These are phyloP conservation scores for Rhytidiadelphus loreus DNA, from an alignment of 225 moss, liverwort and hornwort genomes.

Conservation along the genomic window DNA sequence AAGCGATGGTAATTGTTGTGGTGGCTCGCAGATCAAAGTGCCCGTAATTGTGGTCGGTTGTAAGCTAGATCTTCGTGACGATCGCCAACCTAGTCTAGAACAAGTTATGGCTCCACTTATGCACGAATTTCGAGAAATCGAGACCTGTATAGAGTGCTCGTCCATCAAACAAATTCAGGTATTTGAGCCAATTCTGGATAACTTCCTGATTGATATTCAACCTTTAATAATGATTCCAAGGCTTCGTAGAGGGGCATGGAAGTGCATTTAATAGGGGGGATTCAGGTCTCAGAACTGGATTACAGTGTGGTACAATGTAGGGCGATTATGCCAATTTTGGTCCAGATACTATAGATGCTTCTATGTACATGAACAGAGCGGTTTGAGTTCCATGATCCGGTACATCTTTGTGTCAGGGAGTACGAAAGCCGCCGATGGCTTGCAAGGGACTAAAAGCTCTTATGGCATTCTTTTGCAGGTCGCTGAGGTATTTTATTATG, in stretches of 20 bases:
- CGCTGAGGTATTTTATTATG: slow-evolving; percentile 98
- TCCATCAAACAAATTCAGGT: slow-evolving; percentile 96
- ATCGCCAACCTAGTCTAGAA: slow-evolving; percentile 88
- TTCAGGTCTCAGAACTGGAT: neutral
- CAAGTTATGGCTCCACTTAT: slow-evolving; percentile 98
- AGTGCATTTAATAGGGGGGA: neutral
- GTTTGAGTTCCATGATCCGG: neutral
- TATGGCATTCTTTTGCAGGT: slow-evolving; percentile 43
- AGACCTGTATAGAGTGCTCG: slow-evolving; percentile 98
- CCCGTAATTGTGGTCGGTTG: slow-evolving; percentile 95
- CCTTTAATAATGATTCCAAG: neutral
- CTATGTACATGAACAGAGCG: neutral
- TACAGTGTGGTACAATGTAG: neutral
- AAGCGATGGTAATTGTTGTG: neutral
- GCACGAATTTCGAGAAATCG: slow-evolving; percentile 97
- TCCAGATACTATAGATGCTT: neutral
- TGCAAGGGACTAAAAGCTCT: neutral
- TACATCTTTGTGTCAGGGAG: neutral
- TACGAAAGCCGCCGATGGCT: neutral
- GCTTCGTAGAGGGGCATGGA: neutral
- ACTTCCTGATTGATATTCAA: neutral
- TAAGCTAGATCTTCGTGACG: slow-evolving; percentile 92
- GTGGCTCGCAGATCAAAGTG: slow-evolving; percentile 72
- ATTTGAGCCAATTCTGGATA: neutral
- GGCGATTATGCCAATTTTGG: neutral